phyloP scores from a whole-genome alignment of 1,284 basidiomycete species.

The Fistulinella cinereoalba region DNA sequence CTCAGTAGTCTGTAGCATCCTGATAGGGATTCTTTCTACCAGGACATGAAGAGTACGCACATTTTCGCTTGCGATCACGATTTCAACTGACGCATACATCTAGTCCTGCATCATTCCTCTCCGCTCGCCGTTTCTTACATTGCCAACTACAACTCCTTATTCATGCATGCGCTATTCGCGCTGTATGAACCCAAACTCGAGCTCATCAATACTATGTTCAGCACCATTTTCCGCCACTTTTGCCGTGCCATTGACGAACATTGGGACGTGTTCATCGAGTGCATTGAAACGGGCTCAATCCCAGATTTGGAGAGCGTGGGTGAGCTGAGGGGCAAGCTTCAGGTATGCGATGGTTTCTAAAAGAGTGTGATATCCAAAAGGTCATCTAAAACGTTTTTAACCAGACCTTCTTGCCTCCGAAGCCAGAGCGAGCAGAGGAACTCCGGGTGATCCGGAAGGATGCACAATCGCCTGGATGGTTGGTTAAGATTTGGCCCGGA shows the following conservation, averaged over 20 bases:
- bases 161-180: constrained; percentile 25
- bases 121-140: constrained; percentile 24
- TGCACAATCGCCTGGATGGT: constrained; percentile 16
- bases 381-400: too few relatives aligned
- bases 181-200: constrained; percentile 21
- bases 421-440: too few relatives aligned
- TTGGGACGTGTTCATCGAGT: constrained; percentile 22
- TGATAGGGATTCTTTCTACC: constrained; percentile 15
- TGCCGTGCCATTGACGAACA: constrained; percentile 15
- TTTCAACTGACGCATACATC: not conserved
- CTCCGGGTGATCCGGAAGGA: constrained; percentile 11
- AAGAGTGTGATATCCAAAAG: too few relatives aligned
- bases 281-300: constrained; percentile 17
- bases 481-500: constrained; percentile 21
- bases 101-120: constrained; percentile 21
- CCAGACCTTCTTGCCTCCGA: too few relatives aligned
- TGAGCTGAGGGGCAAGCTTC: constrained; percentile 16
- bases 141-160: constrained; percentile 22
- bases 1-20: constrained; percentile 13
- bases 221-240: constrained; percentile 21
- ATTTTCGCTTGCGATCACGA: not conserved
- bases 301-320: constrained; percentile 11
- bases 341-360: constrained; percentile 4
- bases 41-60: constrained; percentile 9
- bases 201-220: constrained; percentile 26